Evolutionary conservation across 2,329 filamentous ascomycete species (phyloP), one percentile per base, ranked within the genome.

Genomic region (Sphaerulina musiva): DNA sequence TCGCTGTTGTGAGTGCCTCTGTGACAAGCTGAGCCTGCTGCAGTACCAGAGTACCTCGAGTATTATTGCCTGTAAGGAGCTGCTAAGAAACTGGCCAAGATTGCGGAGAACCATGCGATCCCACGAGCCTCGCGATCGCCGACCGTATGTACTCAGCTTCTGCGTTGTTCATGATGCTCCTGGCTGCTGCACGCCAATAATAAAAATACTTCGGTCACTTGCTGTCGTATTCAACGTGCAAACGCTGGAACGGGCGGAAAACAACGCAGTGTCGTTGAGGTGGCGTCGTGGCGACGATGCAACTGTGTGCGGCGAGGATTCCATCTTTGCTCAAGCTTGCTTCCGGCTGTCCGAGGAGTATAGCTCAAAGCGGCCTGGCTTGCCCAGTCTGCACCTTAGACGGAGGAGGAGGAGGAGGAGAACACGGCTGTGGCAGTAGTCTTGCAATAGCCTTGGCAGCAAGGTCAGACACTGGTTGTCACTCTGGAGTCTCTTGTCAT

Each of bases 251-350:
- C 26, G 6, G 32, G n/a, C 26, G 10, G 29, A 11, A 47, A 29
- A 20, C 20, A 17, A 50, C 32, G 9, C 12, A 31, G 29, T n/a
- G 26, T 17, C 1, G 48, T 17, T 34, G 20, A 4, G 41, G 26
- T 51, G 48, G 41, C 48, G 41, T 38, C 29, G 43, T 29, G 17
- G 38, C 17, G 29, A 17, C 26, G 41, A 53, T 57, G 48, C 52
- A 36, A 55, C 54, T 55, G 54, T 54, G 57, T 55, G 54, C 59
- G 59, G 54, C 46, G 39, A n/a, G 32, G 17, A 31, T 46, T 46
- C 56, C 54, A 58, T 57, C 51, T 56, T 55, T 42, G 48, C 39
- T 31, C 52, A 56, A 32, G 31, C 36, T 54, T 55, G 31, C 36
- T 54, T 55, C 59, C 56, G 56, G 54, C 49, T 47, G 43, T 48